Evolutionary conservation across 192 early-diverging fungal species (phyloP).

Genomic region (Coemansia sp.): DNA sequence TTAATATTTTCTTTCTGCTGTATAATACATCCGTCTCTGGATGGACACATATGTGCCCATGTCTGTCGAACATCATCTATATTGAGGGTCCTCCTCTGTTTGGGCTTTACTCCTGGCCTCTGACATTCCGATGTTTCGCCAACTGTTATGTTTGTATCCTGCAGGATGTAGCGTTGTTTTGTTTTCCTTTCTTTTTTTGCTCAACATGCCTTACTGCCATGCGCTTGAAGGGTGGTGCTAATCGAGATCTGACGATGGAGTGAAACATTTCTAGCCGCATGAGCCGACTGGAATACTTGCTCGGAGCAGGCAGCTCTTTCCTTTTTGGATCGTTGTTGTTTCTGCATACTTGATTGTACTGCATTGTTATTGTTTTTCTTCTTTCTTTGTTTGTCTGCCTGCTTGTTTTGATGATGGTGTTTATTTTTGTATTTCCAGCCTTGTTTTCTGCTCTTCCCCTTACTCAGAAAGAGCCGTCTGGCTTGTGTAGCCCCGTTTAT

Average conservation of each 20-base stretch:
- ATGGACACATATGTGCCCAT: not conserved
- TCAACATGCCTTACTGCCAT: too few relatives aligned
- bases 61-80: not conserved
- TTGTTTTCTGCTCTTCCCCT: too few relatives aligned
- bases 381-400: not conserved
- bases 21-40: not conserved
- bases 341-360: not conserved
- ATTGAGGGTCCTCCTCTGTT: too few relatives aligned
- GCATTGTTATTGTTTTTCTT: constrained; percentile 10
- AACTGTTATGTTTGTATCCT: not conserved
- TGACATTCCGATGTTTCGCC: not conserved
- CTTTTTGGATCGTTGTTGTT: constrained; percentile 8
- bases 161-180: not conserved
- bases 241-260: too few relatives aligned
- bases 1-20: not conserved
- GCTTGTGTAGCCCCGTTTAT: not conserved
- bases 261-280: too few relatives aligned
- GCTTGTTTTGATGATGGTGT: not conserved
- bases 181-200: too few relatives aligned
- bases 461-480: not conserved
- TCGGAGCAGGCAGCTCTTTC: not conserved
- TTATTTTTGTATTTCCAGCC: not conserved
- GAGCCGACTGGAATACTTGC: not conserved
- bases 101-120: too few relatives aligned
- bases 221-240: too few relatives aligned